These are phyloP conservation scores for Leucaena leucocephala DNA, from an alignment of 306 rosid genomes.

Conservation along the genomic window DNA sequence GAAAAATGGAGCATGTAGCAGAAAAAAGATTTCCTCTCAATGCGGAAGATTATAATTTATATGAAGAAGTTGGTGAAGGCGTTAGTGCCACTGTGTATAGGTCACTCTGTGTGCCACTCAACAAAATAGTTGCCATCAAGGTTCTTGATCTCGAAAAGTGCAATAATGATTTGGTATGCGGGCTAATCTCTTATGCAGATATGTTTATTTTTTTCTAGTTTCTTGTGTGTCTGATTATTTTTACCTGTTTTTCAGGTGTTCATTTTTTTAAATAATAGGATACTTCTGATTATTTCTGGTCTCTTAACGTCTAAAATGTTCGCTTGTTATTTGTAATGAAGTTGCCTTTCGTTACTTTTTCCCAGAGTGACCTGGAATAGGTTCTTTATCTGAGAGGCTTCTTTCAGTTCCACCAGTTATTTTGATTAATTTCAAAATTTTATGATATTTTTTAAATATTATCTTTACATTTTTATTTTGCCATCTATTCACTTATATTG, in stretches of 20 bases:
- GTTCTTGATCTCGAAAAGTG: constrained; percentile 96
- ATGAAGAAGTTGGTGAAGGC: constrained; percentile 99
- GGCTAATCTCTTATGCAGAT: constrained; percentile 10
- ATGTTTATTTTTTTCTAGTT: background rate
- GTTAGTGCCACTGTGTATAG: constrained; percentile 90
- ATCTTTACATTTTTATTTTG: constrained; percentile 23
- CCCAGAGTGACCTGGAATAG: background rate
- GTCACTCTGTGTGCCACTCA: constrained; percentile 89
- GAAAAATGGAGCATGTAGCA: constrained; percentile 61
- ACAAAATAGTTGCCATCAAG: constrained; percentile 92
- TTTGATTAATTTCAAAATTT: background rate
- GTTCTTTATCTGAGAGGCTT: constrained; percentile 2
- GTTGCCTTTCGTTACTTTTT: constrained; percentile 4
- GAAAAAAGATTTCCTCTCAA: constrained; percentile 76
- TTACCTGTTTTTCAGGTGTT: constrained; percentile 1
- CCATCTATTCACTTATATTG: constrained; percentile 12
- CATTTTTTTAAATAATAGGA: constrained; percentile 1
- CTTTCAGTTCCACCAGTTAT: background rate
- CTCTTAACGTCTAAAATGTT: background rate
- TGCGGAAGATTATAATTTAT: constrained; percentile 81
- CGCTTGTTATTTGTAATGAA: constrained; percentile 11
- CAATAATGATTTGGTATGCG: constrained; percentile 88
- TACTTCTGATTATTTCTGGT: background rate
- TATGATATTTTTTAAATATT: background rate
- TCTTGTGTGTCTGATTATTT: constrained; percentile 9